These are phyloP conservation scores for Diaporthe sp. DNA, from an alignment of 2,329 filamentous ascomycete species.

Conservation along the genomic window DNA sequence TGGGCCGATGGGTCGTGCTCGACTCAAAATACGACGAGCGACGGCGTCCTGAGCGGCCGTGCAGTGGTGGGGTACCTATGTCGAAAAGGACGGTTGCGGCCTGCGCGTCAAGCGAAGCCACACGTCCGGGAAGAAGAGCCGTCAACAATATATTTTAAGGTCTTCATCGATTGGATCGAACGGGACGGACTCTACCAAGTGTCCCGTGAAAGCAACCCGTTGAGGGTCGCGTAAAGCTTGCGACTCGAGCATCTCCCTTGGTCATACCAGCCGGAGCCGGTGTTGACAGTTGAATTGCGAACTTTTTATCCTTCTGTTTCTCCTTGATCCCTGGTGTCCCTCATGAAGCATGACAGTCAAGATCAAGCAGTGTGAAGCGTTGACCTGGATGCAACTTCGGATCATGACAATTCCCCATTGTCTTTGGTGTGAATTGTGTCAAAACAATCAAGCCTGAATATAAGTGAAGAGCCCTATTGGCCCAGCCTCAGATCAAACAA, in stretches of 20 bases:
- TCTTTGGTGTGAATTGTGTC: not conserved
- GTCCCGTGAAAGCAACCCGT: not conserved
- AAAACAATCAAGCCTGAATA: not conserved
- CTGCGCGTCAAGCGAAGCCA: not conserved
- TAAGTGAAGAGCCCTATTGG: not conserved
- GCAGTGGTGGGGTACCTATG: not conserved
- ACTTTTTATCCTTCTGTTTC: not conserved
- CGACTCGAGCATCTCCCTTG: not conserved
- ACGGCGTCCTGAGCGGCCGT: not conserved
- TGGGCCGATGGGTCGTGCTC: not conserved
- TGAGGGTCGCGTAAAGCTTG: not conserved
- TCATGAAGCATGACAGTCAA: not conserved
- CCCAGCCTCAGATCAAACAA: not conserved
- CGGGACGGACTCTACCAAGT: not conserved
- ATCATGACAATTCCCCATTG: not conserved
- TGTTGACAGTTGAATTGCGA: not conserved
- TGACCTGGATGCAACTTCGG: not conserved
- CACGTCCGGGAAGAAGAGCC: not conserved
- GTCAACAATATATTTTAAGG: not conserved
- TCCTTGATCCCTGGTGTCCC: not conserved
- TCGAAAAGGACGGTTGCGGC: not conserved
- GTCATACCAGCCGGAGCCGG: not conserved
- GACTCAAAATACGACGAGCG: not conserved
- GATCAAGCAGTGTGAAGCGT: not conserved
- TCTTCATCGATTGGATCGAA: not conserved